Base-by-base conservation (phyloP, 2,329 filamentous ascomycete genomes). In the Pseudogymnoascus sp. region DNA sequence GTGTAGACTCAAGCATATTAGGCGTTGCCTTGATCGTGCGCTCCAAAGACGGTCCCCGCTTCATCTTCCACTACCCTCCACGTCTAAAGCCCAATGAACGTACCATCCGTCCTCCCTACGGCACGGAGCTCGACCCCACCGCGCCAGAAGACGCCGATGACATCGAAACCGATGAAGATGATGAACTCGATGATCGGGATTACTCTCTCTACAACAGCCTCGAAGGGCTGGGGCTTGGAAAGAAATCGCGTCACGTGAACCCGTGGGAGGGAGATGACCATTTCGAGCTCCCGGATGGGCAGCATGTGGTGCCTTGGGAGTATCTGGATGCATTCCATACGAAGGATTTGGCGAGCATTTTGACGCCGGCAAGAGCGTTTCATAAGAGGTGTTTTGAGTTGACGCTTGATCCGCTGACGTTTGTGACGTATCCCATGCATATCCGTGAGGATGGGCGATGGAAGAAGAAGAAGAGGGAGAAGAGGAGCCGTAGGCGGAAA, bases 31-130 rank as follows among this genome's bases (percentile, higher is more conserved):
- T 74, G 11, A 67, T 71, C 16, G 70, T 73, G 40, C 67, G 89
- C 67, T 90, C 89, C 35, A 85, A 88, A 67, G 88, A 90, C 69
- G 91, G 91, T 14, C 89, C 91, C 28, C 85, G 86, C 67, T 88
- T 94, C 70, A 88, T 94, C 70, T 96, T 92, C 75, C 90, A 96
- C 75, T 94, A 94, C 71, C 91, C 91, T n/a, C 82, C 86, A 69
- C 75, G 78, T 70, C 74, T 79, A 67, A 75, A 77, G 63, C 73
- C 73, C 35, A 68, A 75, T 40, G 71, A 75, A 63, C 69, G 74
- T 21, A 65, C 69, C 33, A 61, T 66, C 11, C 65, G 66, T 44
- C 63, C 64, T 11, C 65, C 70, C 47, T 72, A 70, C 38, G 71
- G 72, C 25, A 74, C 73, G 28, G 69, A 75, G 64, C 64, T 75